A percentile compares a stretch with the other conserved stretches of the same genome.
phyloP scores from a whole-genome alignment of 257 asterid species.

The Phtheirospermum japonicum region DNA sequence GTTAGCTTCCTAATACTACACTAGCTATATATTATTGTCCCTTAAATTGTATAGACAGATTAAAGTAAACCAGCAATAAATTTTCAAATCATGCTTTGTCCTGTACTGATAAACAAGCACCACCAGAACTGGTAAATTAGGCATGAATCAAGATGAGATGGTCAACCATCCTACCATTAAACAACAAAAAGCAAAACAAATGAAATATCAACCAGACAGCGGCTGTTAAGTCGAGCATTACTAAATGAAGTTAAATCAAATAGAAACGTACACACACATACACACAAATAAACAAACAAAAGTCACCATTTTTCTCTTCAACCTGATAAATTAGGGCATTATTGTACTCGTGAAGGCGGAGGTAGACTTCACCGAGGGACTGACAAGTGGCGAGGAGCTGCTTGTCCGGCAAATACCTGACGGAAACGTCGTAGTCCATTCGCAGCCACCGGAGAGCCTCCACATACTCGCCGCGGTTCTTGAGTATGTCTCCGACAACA shows the following conservation, averaged over 20 bases:
- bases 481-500: conserved; percentile 65
- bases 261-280: not conserved
- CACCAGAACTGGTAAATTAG: not conserved
- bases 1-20: too few species aligned
- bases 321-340: conserved; percentile 80
- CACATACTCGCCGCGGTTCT: conserved; percentile 86
- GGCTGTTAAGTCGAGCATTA: not conserved
- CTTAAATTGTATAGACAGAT: not conserved
- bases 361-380: conserved; percentile 84
- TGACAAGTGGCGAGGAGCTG: conserved; percentile 90
- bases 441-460: conserved; percentile 88
- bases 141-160: not conserved
- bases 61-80: not conserved
- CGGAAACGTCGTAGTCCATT: conserved; percentile 70
- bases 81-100: not conserved
- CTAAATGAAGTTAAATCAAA: not conserved
- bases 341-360: conserved; percentile 57
- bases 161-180: not conserved
- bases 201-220: not conserved
- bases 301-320: not conserved
- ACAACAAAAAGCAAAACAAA: not conserved
- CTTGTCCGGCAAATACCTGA: conserved; percentile 46
- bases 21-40: not conserved
- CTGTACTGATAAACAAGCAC: not conserved
- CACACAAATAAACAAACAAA: not conserved